Evolutionary conservation across 2,329 filamentous ascomycete genomes (phyloP), one percentile per base, ranked within the genome.

Genomic region (Apiospora rasikravindrae): DNA sequence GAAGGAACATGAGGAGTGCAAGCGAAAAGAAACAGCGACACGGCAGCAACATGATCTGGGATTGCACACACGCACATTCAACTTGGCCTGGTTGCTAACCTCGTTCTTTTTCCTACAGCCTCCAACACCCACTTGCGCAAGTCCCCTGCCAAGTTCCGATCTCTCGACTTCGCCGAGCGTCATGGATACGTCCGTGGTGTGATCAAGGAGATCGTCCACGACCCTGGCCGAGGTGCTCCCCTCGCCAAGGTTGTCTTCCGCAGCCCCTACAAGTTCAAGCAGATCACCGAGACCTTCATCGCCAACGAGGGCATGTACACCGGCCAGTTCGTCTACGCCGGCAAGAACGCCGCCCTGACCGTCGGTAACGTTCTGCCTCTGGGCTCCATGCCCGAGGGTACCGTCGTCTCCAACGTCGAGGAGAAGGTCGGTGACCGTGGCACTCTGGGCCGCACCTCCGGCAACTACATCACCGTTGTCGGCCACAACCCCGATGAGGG

Each of bases 271-370:
- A 91, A 92, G 87, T 98, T 94, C 93, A 98, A 97, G 92, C 92
- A 95, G 85, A 89, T 95, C 86, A 96, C 93, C 86, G 95, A 99
- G 93, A 99, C 96, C 81, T 98, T 99, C 93, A 99, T 99, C 84
- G 96, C 96, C 88, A 99, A 98, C 89, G 96, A 98, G 91, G 96
- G 96, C 89, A 98, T 98, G 95, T 99, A 98, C 94, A 98, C 96
- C 79, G 96, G 96, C 85, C 96, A 99, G 88, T 99, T 99, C 91
- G 95, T 99, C 93, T 99, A 99, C 88, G 96, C 96, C 84, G 96
- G 96, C 85, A 99, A 99, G 94, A 96, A 98, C 89, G 96, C 96
- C 82, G 90, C 93, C 79, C 91, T 99, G 83, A 98, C 94, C 83
- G 92, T 99, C 86, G 96, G 96, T 87, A 99, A 99, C 91, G 88